phyloP scores from a whole-genome alignment of 768 basidiomycete species.

The Holtermannia corniformis region DNA sequence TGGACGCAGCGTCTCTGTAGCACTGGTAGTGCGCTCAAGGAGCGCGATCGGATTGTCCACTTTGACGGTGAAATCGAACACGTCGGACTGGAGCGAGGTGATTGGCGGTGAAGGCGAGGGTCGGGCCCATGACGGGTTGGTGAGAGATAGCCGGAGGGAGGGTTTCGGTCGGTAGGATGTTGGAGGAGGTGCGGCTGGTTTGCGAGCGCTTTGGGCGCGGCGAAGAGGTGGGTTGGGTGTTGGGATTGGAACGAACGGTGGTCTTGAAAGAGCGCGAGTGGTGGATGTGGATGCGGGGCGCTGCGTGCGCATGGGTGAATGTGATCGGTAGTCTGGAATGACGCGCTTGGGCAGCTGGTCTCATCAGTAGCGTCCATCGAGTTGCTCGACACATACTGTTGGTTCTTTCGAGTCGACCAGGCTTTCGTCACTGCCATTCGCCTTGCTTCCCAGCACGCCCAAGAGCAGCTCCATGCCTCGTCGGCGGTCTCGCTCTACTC shows the following conservation, averaged over 20 bases:
- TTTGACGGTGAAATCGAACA: neutral
- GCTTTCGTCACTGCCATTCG: neutral
- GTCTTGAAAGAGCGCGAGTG: neutral
- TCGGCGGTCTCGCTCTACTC: neutral
- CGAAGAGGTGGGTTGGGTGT: neutral
- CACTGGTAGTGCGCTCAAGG: neutral
- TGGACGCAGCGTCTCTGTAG: neutral
- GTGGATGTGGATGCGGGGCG: too few species aligned
- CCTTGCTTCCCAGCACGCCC: neutral
- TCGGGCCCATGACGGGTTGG: neutral
- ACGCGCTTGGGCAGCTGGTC: neutral
- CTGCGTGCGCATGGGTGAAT: too few species aligned
- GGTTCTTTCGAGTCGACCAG: neutral
- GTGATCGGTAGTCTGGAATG: too few species aligned
- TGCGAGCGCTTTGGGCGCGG: neutral
- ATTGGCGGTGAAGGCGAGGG: neutral
- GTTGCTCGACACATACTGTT: neutral
- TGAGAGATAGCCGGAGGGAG: neutral
- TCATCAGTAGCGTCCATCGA: neutral
- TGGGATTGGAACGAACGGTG: neutral
- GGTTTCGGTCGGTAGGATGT: neutral
- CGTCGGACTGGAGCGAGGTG: neutral
- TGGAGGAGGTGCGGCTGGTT: neutral
- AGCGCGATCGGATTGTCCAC: neutral
- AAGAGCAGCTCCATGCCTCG: neutral